Evolutionary conservation across 768 basidiomycete genomes (phyloP).

Genomic region (Boletus tomentosulus): DNA sequence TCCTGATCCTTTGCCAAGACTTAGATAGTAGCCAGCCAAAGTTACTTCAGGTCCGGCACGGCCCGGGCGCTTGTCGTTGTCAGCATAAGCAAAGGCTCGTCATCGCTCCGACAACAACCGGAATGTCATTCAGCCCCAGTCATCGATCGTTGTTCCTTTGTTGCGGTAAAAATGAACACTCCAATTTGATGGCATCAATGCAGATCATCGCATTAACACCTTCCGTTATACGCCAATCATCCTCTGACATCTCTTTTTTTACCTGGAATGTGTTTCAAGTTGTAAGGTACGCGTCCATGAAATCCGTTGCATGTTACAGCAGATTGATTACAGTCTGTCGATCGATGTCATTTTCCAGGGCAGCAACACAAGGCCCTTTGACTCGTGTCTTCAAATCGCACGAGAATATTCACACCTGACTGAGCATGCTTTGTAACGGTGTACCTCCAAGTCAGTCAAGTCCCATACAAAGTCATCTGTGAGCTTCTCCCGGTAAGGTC

Average conservation of each 20-base stretch:
- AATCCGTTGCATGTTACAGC: not conserved
- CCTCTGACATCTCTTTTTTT: not conserved
- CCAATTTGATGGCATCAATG: not conserved
- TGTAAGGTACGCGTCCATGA: not conserved
- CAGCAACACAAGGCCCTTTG: not conserved
- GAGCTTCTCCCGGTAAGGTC: not conserved
- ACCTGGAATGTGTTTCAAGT: not conserved
- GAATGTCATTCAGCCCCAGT: not conserved
- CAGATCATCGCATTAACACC: not conserved
- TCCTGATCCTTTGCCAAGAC: too few relatives aligned
- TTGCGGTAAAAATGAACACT: not conserved
- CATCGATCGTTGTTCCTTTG: not conserved
- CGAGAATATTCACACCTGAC: not conserved
- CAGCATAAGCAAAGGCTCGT: not conserved
- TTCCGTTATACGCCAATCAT: not conserved
- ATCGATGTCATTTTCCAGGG: not conserved
- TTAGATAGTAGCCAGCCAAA: too few relatives aligned
- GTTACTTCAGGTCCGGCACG: not conserved
- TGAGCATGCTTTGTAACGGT: not conserved
- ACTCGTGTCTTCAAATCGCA: not conserved
- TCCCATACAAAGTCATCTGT: not conserved
- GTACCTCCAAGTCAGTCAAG: not conserved
- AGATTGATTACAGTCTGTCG: not conserved
- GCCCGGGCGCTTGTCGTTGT: not conserved
- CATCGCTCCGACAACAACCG: not conserved